phyloP scores from a whole-genome alignment of 1,284 basidiomycete genomes.

The Flammula alnicola region DNA sequence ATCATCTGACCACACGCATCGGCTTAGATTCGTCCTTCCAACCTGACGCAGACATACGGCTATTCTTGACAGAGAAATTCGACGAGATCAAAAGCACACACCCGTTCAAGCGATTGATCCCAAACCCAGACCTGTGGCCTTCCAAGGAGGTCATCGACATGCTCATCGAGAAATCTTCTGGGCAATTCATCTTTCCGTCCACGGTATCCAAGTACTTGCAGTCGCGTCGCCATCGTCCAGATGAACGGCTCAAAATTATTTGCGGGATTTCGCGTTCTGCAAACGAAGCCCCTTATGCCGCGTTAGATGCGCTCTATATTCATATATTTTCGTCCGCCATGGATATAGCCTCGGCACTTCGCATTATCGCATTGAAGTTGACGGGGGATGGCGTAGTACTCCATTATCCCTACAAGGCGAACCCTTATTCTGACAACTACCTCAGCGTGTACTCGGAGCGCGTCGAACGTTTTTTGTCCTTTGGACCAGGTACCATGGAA shows the following conservation, averaged over 20 bases:
- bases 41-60: conserved; percentile 1
- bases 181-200: conserved; percentile 8
- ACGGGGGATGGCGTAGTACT: too few relatives aligned
- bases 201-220: not conserved
- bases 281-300: not conserved
- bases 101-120: not conserved
- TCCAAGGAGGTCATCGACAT: not conserved
- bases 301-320: not conserved
- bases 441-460: too few relatives aligned
- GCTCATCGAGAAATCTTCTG: not conserved
- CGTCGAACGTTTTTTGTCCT: too few relatives aligned
- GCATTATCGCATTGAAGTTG: not conserved
- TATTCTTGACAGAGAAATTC: not conserved
- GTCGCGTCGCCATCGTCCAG: not conserved
- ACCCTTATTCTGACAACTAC: too few relatives aligned
- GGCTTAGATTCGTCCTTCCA: not conserved
- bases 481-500: too few relatives aligned
- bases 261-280: not conserved
- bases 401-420: not conserved
- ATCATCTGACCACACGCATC: too few relatives aligned
- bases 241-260: not conserved
- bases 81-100: not conserved
- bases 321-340: conserved; percentile 2
- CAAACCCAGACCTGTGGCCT: not conserved
- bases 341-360: not conserved